Conservation (phyloP, 495 filamentous ascomycete species). For the Penicillium odoratum region DNA sequence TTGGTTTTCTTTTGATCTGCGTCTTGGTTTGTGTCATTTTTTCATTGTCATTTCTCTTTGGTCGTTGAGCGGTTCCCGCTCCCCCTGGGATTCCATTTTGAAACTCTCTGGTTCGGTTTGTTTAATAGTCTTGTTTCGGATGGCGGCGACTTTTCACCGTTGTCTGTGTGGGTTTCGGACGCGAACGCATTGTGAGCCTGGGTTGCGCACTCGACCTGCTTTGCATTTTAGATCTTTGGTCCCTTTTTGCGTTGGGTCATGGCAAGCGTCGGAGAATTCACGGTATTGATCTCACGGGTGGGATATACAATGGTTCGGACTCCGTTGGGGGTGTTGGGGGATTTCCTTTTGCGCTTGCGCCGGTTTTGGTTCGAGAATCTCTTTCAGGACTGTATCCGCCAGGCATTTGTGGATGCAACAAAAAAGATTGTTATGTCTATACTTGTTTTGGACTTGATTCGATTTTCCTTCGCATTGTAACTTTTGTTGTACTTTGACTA, state of each 20-base stretch:
- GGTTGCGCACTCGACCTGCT: constrained; percentile 32
- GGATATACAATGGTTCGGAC: constrained; percentile 48
- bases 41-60: constrained; percentile 29
- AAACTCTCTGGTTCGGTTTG: constrained; percentile 33
- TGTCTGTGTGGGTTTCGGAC: constrained; percentile 29
- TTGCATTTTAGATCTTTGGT: constrained; percentile 52
- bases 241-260: constrained; percentile 44
- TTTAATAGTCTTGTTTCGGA: constrained; percentile 29
- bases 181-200: constrained; percentile 27
- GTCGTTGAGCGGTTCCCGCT: constrained; percentile 30
- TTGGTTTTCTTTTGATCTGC: constrained; percentile 26
- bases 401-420: constrained; percentile 39
- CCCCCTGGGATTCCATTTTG: constrained; percentile 37
- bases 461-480: constrained; percentile 5
- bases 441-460: constrained; percentile 18
- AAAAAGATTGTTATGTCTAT: constrained; percentile 44
- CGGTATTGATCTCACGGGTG: constrained; percentile 48
- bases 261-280: constrained; percentile 49
- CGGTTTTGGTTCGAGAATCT: constrained; percentile 24
- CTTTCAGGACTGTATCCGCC: constrained; percentile 13
- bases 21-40: constrained; percentile 23
- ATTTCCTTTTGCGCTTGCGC: constrained; percentile 46
- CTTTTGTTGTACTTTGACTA: constrained; percentile 5
- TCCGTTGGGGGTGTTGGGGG: constrained; percentile 49
- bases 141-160: constrained; percentile 28